These are phyloP conservation scores for Lentinus brumalis DNA, from an alignment of 768 basidiomycete species.

Conservation along the genomic window DNA sequence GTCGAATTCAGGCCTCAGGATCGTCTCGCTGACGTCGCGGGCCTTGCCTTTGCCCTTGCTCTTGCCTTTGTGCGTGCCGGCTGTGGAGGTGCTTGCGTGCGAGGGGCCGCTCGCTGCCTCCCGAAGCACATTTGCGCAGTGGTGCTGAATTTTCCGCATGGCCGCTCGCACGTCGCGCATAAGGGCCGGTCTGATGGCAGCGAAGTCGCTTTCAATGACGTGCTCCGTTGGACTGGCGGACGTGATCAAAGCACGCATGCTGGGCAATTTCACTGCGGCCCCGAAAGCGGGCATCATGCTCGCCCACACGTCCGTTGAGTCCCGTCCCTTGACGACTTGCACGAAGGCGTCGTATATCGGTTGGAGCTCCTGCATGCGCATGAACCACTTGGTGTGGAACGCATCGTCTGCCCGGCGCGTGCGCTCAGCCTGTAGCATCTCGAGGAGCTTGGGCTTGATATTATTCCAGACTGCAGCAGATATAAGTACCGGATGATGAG, in stretches of 20 bases:
- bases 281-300: conserved; percentile 3
- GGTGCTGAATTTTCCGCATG: background rate
- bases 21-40: no score
- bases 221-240: background rate
- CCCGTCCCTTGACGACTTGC: background rate
- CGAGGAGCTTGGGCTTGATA: background rate
- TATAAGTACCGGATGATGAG: no score
- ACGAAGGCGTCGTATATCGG: background rate
- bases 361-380: background rate
- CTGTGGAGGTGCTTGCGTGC: background rate
- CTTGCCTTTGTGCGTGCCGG: background rate
- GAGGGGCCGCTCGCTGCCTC: background rate
- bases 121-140: background rate
- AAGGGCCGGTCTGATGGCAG: background rate
- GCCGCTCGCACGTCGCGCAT: background rate
- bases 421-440: background rate
- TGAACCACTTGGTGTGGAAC: background rate
- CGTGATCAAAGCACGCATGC: background rate
- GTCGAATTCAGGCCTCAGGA: background rate
- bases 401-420: background rate
- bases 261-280: background rate
- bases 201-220: background rate
- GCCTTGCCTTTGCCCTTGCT: conserved; percentile 5
- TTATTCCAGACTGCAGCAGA: conserved; percentile 4
- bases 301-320: background rate